Conservation (phyloP, 129 eudicot genomes). For the Daucus carota region DH1_v3.0 NC_030385.2:38346001-38346500, state of each 20-base stretch:
- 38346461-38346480: not conserved
- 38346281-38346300: not conserved
- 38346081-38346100: not conserved
- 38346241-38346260: not conserved
- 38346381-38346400: not conserved
- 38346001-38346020: not conserved
- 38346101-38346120: not conserved
- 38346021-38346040: not conserved
- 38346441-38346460: not conserved
- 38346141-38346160: not conserved
- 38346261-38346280: not conserved
- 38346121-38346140: not conserved
- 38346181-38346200: not conserved
- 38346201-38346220: not conserved
- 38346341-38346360: not conserved
- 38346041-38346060: not conserved
- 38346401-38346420: not conserved
- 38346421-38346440: not conserved
- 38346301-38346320: too few species aligned
- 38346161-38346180: not conserved
- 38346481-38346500: not conserved
- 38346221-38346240: not conserved
- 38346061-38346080: not conserved
- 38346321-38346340: too few species aligned
- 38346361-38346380: not conserved